Evolutionary conservation across 805 yeast species (phyloP).

Genomic region (Metschnikowia corniflorae): DNA sequence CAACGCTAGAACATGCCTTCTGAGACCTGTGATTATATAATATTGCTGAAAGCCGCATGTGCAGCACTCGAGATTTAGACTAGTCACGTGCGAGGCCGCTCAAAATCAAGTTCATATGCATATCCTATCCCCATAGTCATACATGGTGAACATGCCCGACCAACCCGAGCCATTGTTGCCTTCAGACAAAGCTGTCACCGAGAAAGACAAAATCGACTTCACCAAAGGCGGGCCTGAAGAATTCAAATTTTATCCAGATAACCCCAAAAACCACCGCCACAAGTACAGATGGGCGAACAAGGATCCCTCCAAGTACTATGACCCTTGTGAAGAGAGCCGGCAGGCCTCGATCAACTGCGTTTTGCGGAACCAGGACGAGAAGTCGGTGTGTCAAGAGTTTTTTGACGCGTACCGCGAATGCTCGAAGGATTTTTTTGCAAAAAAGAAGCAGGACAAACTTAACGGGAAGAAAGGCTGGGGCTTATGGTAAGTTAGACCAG

Average conservation of each 20-base stretch:
- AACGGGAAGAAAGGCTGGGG: conserved; percentile 46
- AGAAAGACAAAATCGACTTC: conserved; percentile 49
- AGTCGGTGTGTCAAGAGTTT: conserved; percentile 66
- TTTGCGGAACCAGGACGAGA: conserved; percentile 67
- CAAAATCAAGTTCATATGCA: too few relatives aligned
- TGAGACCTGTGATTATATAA: too few relatives aligned
- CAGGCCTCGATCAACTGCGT: conserved; percentile 83
- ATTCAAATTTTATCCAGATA: conserved; percentile 79
- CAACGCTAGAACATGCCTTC: too few relatives aligned
- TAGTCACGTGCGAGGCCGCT: too few relatives aligned
- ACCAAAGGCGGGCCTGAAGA: conserved; percentile 51
- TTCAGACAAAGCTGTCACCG: conserved; percentile 28
- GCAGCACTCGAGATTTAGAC: too few relatives aligned
- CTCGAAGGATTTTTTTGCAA: conserved; percentile 35
- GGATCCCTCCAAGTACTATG: conserved; percentile 80
- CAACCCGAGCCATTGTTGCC: neutral
- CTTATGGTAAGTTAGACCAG: conserved; percentile 24
- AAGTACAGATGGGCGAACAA: conserved; percentile 68
- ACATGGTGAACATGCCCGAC: conserved; percentile 3
- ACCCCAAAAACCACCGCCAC: conserved; percentile 70
- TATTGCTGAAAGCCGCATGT: too few relatives aligned
- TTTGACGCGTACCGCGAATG: conserved; percentile 94
- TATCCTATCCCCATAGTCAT: too few relatives aligned
- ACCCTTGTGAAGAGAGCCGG: conserved; percentile 89
- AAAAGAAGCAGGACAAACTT: conserved; percentile 33